A percentile compares a stretch with the other conserved stretches of the same genome.
Evolutionary conservation across 2,329 filamentous ascomycete genomes (phyloP).

Genomic region (Microdochium bolleyi): DNA sequence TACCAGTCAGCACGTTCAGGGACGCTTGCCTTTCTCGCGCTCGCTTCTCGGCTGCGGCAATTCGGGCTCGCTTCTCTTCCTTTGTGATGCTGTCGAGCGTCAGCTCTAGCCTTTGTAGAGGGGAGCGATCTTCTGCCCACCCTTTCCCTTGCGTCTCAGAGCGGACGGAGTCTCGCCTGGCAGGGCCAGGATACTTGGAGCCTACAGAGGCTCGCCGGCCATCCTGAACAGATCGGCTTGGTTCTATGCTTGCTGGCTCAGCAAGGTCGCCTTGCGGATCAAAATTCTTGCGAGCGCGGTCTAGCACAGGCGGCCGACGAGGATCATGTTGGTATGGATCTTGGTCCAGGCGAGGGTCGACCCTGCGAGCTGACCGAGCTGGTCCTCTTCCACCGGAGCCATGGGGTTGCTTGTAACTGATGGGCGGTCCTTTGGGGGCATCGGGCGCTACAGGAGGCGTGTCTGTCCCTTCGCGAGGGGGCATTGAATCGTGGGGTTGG

Average conservation of each 20-base stretch:
- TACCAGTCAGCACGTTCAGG: conserved; percentile 23
- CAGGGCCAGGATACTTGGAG: conserved; percentile 9
- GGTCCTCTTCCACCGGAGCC: conserved; percentile 9
- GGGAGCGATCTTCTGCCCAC: conserved; percentile 77
- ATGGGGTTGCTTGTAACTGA: conserved; percentile 43
- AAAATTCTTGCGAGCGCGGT: conserved; percentile 18
- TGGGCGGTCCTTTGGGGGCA: conserved; percentile 48
- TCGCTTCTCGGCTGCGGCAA: conserved; percentile 72
- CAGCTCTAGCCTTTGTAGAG: conserved; percentile 86
- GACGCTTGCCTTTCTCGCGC: conserved; percentile 49
- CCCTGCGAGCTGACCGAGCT: background rate
- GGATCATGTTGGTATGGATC: background rate
- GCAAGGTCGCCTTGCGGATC: background rate
- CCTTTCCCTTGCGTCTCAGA: conserved; percentile 38
- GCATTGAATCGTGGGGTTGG: conserved; percentile 1
- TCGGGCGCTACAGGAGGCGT: conserved; percentile 49
- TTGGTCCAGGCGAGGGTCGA: conserved; percentile 5
- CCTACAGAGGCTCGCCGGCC: background rate
- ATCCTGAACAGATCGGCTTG: background rate
- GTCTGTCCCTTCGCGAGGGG: conserved; percentile 4
- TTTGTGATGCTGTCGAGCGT: conserved; percentile 90
- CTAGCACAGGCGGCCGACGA: conserved; percentile 12
- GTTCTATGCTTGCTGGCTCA: background rate
- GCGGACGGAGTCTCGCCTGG: conserved; percentile 27
- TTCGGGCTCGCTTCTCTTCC: conserved; percentile 82